Evolutionary conservation across 1,139 yeast species (phyloP), one percentile per base, ranked within the genome.

Genomic region (Petasospora rhodanensis): DNA sequence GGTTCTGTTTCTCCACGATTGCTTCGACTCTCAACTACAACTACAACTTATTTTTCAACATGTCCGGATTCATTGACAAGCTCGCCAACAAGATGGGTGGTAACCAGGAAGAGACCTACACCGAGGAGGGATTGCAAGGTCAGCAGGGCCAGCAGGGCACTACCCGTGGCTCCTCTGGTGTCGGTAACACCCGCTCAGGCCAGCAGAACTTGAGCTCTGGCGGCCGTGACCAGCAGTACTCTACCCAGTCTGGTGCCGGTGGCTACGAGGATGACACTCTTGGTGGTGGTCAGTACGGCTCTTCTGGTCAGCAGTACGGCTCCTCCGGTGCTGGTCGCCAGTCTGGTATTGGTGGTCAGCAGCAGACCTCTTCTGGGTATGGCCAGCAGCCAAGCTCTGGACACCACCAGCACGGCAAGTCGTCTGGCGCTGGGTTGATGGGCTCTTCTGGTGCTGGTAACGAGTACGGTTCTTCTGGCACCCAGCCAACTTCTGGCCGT

Each of bases 61-160:
- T 47, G 51, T 46, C 53, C 27, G 45, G 46, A 41, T 42, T 49
- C 32, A 47, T 46, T 26, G 51, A 47, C 41, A 47, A 49, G 40
- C 22, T 49, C 29, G 32, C 50, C 24, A 40, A 41, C 46, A 49
- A 49, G 38, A 31, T 49, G 18, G 37, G 32, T 23, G 45, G 49
- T 26, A 19, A 32, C 32, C 35, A 38, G 9, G 31, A 26, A 23
- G 18, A 28, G 17, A 24, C 24, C 23, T 24, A 38, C 17, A 16
- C 32, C 14, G 26, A 29, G 4, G 23, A 27, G 11, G 30, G 28
- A 17, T 9, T 14, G 17, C 18, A 23, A 17, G 27, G 21, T 13
- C 15, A 25, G 9, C 22, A 32, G 20, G 25, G 24, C n/a, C 24
- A 26, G 18, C 23, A 28, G 16, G 17, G 28, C 20, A 14, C 24